phyloP scores from a whole-genome alignment of 495 filamentous ascomycete genomes.

The Hypoxylon lienhwacheense region DNA sequence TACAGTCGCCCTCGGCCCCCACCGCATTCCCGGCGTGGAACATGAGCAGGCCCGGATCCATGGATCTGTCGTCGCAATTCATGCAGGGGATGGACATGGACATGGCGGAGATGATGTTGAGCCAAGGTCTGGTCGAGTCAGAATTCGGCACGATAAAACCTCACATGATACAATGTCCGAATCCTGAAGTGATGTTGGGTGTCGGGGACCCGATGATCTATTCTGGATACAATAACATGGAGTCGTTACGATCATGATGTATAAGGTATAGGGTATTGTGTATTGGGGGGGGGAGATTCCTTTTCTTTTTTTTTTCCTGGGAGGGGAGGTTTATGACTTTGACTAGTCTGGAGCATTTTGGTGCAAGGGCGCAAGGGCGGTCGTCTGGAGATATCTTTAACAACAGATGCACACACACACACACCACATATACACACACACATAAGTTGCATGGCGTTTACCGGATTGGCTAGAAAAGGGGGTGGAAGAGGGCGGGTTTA shows the following conservation, averaged over 20 bases:
- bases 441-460: conserved; percentile 33
- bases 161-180: conserved; percentile 47
- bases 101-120: conserved; percentile 44
- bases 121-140: conserved; percentile 48
- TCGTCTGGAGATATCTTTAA: conserved; percentile 13
- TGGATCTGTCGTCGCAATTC: conserved; percentile 39
- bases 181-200: conserved; percentile 54
- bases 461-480: conserved; percentile 20
- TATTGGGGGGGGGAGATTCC: too few species aligned
- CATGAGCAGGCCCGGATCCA: conserved; percentile 39
- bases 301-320: too few species aligned
- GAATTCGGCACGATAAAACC: conserved; percentile 53
- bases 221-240: conserved; percentile 43
- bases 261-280: background rate
- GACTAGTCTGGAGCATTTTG: background rate
- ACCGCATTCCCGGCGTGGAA: conserved; percentile 39
- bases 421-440: conserved; percentile 11
- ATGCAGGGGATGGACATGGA: conserved; percentile 45
- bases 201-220: conserved; percentile 55
- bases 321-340: too few species aligned
- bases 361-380: background rate
- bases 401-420: conserved; percentile 15
- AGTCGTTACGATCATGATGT: conserved; percentile 35
- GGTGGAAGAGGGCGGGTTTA: too few species aligned
- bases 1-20: conserved; percentile 38